These are phyloP conservation scores for Sanghuangporus sanghuang DNA, from an alignment of 1,284 basidiomycete species.

Conservation along the genomic window DNA sequence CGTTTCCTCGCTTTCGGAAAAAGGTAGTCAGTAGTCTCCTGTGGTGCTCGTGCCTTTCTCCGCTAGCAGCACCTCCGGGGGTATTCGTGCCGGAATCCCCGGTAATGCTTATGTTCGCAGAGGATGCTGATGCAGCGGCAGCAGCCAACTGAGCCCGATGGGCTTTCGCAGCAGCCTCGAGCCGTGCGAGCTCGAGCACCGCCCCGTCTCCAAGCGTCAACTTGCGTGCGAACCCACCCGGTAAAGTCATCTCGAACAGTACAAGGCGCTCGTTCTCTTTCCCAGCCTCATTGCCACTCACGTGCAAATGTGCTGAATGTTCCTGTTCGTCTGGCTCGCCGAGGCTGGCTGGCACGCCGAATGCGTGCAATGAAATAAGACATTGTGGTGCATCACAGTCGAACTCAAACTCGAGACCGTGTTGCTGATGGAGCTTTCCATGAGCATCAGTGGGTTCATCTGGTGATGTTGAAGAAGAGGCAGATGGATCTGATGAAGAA, in stretches of 20 bases:
- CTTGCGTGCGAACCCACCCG: slow-evolving; percentile 74
- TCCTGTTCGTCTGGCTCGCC: slow-evolving; percentile 20
- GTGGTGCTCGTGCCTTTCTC: not conserved
- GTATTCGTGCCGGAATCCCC: not conserved
- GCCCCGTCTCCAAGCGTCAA: slow-evolving; percentile 74
- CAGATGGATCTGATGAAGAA: slow-evolving; percentile 36
- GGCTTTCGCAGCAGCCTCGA: slow-evolving; percentile 34
- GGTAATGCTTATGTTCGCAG: not conserved
- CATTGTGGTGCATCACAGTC: slow-evolving; percentile 85
- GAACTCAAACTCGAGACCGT: slow-evolving; percentile 83
- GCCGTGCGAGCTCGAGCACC: slow-evolving; percentile 63
- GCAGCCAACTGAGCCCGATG: slow-evolving; percentile 19
- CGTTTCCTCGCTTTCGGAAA: slow-evolving; percentile 12
- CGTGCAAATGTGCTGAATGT: not conserved
- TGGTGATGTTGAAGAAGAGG: slow-evolving; percentile 40
- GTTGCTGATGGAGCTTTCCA: slow-evolving; percentile 39
- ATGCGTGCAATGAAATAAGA: slow-evolving; percentile 67
- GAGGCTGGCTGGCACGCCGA: slow-evolving; percentile 57
- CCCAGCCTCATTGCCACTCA: slow-evolving; percentile 30
- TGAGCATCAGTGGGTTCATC: slow-evolving; percentile 33
- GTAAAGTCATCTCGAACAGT: slow-evolving; percentile 68
- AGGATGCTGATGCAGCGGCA: slow-evolving; percentile 15
- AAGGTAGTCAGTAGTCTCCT: slow-evolving; percentile 8
- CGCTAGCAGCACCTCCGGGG: not conserved
- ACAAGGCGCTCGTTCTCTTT: slow-evolving; percentile 44